These are phyloP conservation scores for Talaromyces amestolkiae DNA, from an alignment of 2,329 filamentous ascomycete genomes.

Conservation along the genomic window DNA sequence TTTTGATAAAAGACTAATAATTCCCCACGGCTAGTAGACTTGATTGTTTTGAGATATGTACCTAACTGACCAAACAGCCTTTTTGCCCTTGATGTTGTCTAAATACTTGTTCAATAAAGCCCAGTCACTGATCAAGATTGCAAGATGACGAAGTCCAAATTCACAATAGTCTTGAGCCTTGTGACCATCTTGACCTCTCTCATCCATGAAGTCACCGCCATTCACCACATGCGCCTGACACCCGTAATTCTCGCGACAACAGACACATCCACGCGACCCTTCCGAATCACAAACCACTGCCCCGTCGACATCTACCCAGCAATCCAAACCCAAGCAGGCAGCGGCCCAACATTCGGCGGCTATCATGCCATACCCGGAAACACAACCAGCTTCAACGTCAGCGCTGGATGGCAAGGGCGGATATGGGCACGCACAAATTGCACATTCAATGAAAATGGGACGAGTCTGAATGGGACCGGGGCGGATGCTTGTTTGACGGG, in stretches of 20 bases:
- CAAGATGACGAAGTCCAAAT: neutral
- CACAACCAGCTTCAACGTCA: slow-evolving; percentile 62
- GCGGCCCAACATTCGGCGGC: slow-evolving; percentile 64
- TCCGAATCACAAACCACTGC: slow-evolving; percentile 71
- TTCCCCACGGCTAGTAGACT: neutral
- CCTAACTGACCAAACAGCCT: neutral
- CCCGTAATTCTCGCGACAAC: slow-evolving; percentile 24
- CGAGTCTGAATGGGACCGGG: slow-evolving; percentile 44
- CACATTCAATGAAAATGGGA: slow-evolving; percentile 66
- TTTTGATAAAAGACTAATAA: neutral
- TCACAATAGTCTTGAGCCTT: neutral
- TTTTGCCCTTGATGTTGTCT: neutral
- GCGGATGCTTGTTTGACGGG: slow-evolving; percentile 65
- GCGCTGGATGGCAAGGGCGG: slow-evolving; percentile 73
- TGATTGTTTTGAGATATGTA: neutral
- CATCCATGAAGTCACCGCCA: slow-evolving; percentile 10
- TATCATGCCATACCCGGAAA: slow-evolving; percentile 64
- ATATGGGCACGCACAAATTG: slow-evolving; percentile 85
- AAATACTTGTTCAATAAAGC: neutral
- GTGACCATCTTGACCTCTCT: neutral
- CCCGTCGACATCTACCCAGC: slow-evolving; percentile 71
- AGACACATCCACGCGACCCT: slow-evolving; percentile 50
- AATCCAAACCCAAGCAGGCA: slow-evolving; percentile 69
- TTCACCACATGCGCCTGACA: slow-evolving; percentile 28
- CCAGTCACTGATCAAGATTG: neutral